These are phyloP conservation scores for Fusarium solani-melongenae DNA, from an alignment of 2,329 filamentous ascomycete species.

Conservation along the genomic window DNA sequence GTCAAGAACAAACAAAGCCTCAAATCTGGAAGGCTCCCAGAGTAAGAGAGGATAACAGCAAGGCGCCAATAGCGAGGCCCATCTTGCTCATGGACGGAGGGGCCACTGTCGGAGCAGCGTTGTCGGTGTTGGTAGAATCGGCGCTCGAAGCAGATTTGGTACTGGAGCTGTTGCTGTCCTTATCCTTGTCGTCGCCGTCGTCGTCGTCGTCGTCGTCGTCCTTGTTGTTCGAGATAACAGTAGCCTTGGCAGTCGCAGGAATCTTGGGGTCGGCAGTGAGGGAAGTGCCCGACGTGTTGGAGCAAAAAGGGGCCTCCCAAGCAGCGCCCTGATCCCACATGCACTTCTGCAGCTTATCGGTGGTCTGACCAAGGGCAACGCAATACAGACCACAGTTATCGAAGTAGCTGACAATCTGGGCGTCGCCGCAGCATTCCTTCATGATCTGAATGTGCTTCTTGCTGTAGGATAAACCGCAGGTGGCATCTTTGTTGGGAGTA, in stretches of 20 bases:
- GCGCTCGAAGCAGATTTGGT: not conserved
- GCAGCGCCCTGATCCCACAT: constrained; percentile 51
- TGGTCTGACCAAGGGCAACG: constrained; percentile 43
- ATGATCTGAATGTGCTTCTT: constrained; percentile 56
- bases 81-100: constrained; percentile 36
- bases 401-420: constrained; percentile 56
- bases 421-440: constrained; percentile 57
- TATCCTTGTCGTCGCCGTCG: constrained; percentile 7
- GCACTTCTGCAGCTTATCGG: constrained; percentile 48
- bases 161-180: not conserved
- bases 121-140: constrained; percentile 5
- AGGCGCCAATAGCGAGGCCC: constrained; percentile 45
- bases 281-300: constrained; percentile 50
- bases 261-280: constrained; percentile 49
- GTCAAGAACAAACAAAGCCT: not conserved
- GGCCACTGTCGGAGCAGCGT: constrained; percentile 5
- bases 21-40: constrained; percentile 27
- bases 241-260: constrained; percentile 43
- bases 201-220: constrained; percentile 6
- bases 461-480: constrained; percentile 54
- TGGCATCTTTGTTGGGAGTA: constrained; percentile 55
- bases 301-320: constrained; percentile 57
- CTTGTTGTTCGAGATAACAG: constrained; percentile 38
- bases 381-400: constrained; percentile 62
- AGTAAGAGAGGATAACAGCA: constrained; percentile 46